A percentile compares a stretch with the other conserved stretches of the same genome.
Conservation (phyloP, 1,139 yeast species). For the Ogataea hybrid region DNA sequence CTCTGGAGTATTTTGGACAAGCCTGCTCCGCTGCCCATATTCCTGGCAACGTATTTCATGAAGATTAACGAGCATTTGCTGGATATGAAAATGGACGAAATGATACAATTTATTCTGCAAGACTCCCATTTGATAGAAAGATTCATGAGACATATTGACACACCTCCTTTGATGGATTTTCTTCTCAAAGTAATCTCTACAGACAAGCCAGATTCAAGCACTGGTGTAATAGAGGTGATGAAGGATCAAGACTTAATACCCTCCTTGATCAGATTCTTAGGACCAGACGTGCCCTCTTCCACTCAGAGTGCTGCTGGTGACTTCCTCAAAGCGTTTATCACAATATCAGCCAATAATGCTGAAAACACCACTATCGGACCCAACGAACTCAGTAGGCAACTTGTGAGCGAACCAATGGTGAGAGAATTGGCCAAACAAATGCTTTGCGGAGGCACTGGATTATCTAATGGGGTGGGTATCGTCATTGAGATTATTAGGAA, state of each 20-base stretch:
- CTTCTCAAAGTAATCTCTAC: conserved; percentile 72
- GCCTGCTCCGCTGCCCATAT: conserved; percentile 63
- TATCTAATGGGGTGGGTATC: conserved; percentile 95
- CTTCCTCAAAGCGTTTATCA: conserved; percentile 86
- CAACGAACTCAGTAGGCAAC: conserved; percentile 86
- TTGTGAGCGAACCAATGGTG: conserved; percentile 73
- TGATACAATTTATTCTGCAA: conserved; percentile 67
- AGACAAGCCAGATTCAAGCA: conserved; percentile 73
- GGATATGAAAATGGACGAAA: conserved; percentile 86
- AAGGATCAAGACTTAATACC: conserved; percentile 64
- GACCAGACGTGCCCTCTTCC: conserved; percentile 51
- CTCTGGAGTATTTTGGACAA: conserved; percentile 80
- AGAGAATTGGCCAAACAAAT: conserved; percentile 69
- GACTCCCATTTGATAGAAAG: conserved; percentile 64
- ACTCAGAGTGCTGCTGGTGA: conserved; percentile 95
- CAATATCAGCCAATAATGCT: conserved; percentile 87
- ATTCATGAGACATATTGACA: conserved; percentile 75
- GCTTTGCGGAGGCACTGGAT: conserved; percentile 88
- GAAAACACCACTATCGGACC: conserved; percentile 93
- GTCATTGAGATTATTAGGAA: conserved; percentile 93
- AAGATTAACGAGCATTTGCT: conserved; percentile 90
- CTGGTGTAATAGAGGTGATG: conserved; percentile 72
- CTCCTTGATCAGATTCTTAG: conserved; percentile 55
- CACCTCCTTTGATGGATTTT: conserved; percentile 86
- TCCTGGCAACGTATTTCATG: conserved; percentile 84